Base-by-base conservation (phyloP, 2,329 filamentous ascomycete species). In the Cercospora sesami region DNA sequence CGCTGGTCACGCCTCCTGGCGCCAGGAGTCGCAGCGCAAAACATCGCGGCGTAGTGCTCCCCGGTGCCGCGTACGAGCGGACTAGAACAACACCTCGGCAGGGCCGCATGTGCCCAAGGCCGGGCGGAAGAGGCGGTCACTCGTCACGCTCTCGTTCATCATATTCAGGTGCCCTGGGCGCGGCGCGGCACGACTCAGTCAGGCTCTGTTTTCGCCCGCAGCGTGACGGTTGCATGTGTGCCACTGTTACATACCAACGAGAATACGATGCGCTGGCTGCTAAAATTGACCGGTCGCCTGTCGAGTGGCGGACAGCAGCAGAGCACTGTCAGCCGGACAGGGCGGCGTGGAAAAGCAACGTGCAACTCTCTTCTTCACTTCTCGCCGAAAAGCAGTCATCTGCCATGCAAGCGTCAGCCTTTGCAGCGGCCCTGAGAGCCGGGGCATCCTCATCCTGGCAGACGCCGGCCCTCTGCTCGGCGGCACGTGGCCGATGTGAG, bases 211-310 rank as follows among this genome's bases (percentile, higher is more conserved):
- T 7, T 51, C 63, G 28, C 63, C 63, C 55, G 59, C 28, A 42
- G 51, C 51, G 63, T 59, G 63, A 57, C 63, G 14, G 18, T 45
- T 51, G 61, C 61, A 55, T 39, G 45, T 31, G 61, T 60, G 31
- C n/a, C 67, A 39, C 28, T 42, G 51, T 61, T 60, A 51, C 63
- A 60, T 65, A 21, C 31, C 62, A 57, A 51, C 64, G 51, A 53
- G 9, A 62, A 61, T 64, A 58, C 66, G 36, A 45, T 58, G 39
- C 57, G 67, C 63, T 64, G 57, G 62, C 63, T 68, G 42, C 62
- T 51, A 42, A 39, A 26, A 23, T 60, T 55, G 58, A 33, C 63
- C 42, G 33, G 30, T 55, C 57, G 63, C 36, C 28, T 21, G 39
- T n/a, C n/a, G 8, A 7, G 59, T 42, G 59, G 59, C 33, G 36